Evolutionary conservation across 2,329 filamentous ascomycete species (phyloP).

Genomic region (Cytospora mali): DNA sequence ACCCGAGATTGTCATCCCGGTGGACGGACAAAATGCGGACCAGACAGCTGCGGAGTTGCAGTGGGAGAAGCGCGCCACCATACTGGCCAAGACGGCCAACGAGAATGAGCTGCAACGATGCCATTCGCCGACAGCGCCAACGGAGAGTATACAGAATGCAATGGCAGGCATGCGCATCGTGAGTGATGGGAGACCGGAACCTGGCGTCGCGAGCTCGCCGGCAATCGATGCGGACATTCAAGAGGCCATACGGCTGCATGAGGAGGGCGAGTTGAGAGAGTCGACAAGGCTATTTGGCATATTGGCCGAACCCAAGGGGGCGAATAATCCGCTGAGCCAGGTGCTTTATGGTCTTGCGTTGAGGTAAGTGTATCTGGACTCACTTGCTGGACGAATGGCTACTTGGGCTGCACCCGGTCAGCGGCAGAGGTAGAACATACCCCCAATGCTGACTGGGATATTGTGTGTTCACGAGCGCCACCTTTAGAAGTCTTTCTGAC

Average conservation of each 20-base stretch:
- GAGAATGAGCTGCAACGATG: slow-evolving; percentile 55
- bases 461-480: neutral
- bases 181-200: slow-evolving; percentile 31
- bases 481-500: neutral
- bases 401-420: neutral
- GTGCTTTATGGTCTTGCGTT: slow-evolving; percentile 93
- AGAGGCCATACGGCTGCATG: slow-evolving; percentile 92
- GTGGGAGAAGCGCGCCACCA: slow-evolving; percentile 94
- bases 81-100: slow-evolving; percentile 63
- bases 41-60: slow-evolving; percentile 65
- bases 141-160: slow-evolving; percentile 33
- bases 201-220: slow-evolving; percentile 50
- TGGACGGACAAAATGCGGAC: slow-evolving; percentile 46
- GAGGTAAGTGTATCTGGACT: slow-evolving; percentile 60
- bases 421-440: neutral
- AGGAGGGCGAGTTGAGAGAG: slow-evolving; percentile 74
- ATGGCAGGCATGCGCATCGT: slow-evolving; percentile 36
- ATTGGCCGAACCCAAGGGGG: slow-evolving; percentile 79
- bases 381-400: neutral
- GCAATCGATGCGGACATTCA: slow-evolving; percentile 75
- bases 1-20: slow-evolving; percentile 66
- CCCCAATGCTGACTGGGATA: neutral
- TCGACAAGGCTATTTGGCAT: slow-evolving; percentile 85
- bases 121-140: slow-evolving; percentile 44
- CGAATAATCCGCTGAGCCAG: slow-evolving; percentile 92